Evolutionary conservation across 1,284 basidiomycete genomes (phyloP).

Genomic region (Hemileccinum hortonii): DNA sequence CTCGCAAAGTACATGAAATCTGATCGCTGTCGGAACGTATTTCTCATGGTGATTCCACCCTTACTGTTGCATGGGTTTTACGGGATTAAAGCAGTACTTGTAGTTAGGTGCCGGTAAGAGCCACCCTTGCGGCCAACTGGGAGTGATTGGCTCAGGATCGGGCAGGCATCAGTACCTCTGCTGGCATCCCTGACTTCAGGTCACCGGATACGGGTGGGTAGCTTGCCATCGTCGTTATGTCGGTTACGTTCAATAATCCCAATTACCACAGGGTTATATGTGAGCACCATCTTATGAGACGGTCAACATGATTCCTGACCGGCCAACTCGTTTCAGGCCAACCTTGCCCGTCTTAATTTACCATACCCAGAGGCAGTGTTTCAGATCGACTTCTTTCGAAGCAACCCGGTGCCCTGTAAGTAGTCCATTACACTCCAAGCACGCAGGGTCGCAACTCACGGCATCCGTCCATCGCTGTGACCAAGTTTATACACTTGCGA

Average conservation of each 20-base stretch:
- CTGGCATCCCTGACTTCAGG: conserved; percentile 80
- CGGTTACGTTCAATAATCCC: neutral
- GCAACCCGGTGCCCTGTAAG: conserved; percentile 73
- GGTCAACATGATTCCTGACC: neutral
- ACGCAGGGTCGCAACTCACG: neutral
- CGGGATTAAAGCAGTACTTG: conserved; percentile 1
- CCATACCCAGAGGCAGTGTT: conserved; percentile 83
- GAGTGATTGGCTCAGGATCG: conserved; percentile 5
- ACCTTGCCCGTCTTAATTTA: conserved; percentile 68
- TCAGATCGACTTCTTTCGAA: conserved; percentile 71
- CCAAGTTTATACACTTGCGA: conserved; percentile 81
- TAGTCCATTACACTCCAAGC: conserved; percentile 1
- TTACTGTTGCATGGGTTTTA: neutral
- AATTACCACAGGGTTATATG: conserved; percentile 48
- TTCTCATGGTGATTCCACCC: conserved; percentile 60
- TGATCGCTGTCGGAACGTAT: conserved; percentile 60
- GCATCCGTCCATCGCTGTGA: neutral
- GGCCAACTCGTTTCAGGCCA: conserved; percentile 48
- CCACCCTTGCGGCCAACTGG: neutral
- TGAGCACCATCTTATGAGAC: conserved; percentile 25
- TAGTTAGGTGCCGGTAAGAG: conserved; percentile 63
- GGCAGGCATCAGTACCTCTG: conserved; percentile 72
- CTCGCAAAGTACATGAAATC: conserved; percentile 70
- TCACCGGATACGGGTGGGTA: conserved; percentile 69
- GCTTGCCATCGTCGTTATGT: neutral